Conservation (phyloP, 768 basidiomycete genomes). For the Lentinula raphanica region DNA sequence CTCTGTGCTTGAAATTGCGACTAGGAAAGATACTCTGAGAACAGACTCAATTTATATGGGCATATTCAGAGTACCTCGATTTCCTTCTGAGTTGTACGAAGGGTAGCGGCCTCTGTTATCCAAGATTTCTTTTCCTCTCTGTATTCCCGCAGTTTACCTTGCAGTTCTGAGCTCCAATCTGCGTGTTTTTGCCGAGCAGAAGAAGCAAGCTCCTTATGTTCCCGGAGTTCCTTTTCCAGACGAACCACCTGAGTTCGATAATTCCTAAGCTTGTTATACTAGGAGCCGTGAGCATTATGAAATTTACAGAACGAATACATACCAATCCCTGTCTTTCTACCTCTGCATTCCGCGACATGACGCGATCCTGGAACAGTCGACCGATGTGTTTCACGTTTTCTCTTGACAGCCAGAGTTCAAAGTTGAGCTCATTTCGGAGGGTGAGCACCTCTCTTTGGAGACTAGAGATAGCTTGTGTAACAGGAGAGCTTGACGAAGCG, state of each 20-base stretch:
- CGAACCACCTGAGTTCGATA: constrained; percentile 64
- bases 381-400: constrained; percentile 81
- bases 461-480: constrained; percentile 60
- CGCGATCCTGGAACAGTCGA: constrained; percentile 69
- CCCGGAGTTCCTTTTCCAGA: constrained; percentile 65
- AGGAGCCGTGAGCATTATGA: background rate
- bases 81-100: constrained; percentile 71
- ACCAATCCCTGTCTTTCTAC: constrained; percentile 80
- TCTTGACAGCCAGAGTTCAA: constrained; percentile 77
- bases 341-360: constrained; percentile 70
- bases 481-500: constrained; percentile 33
- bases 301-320: constrained; percentile 17
- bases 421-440: constrained; percentile 77
- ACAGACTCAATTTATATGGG: constrained; percentile 2
- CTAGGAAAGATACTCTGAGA: constrained; percentile 27
- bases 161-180: constrained; percentile 81
- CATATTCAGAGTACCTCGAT: constrained; percentile 39
- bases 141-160: constrained; percentile 67
- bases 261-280: constrained; percentile 82
- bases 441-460: constrained; percentile 74
- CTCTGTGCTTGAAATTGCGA: constrained; percentile 66
- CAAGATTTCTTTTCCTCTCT: constrained; percentile 79
- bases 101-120: constrained; percentile 60
- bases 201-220: constrained; percentile 68
- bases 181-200: constrained; percentile 73